Evolutionary conservation across 148 eudicot genomes (phyloP), one percentile per base, ranked within the genome.

Genomic region (Limonium bicolor): DNA sequence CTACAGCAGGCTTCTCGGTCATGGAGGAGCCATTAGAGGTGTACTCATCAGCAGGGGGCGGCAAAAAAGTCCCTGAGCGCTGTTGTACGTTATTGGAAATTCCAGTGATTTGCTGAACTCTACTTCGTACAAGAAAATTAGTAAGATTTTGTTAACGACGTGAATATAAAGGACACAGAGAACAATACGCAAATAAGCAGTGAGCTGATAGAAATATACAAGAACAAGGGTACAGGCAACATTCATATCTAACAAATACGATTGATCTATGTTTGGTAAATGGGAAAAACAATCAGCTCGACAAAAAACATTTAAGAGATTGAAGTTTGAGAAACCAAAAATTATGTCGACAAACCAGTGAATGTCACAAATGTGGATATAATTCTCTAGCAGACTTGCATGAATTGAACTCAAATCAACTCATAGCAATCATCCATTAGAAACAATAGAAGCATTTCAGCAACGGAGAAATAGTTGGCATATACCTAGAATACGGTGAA

Each of bases 21-120:
- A 46, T 42, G 50, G 60, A 20, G 36, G 56, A 53, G 49, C 37
- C 64, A 52, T 45, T 59, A 61, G 41, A 52, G 58, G 58, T 64
- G 43, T 60, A 43, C 32, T 69, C 82, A 62, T 75, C 88, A 23
- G 56, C 22, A 10, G 99, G 97, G 29, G 95, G 72, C 28, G 97
- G 99, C 64, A 90, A 69, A 48, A 57, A 47, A 67, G 37, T 54
- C 53, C 99, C 99, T 16, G 78, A 62, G 17, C 88, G 76, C 55
- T 65, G 63, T 65, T 75, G 70, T 62, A 61, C 27, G 62, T 63
- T 75, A 41, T 67, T 78, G 25, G 77, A 44, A 55, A 63, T 59
- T 51, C 95, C 99, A 41, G 78, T 86, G 55, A 90, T 78, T 65
- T 90, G 78, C 69, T 85, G 88, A 58, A 85, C 95, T 70, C 93